phyloP scores from a whole-genome alignment of 306 rosid species.

The Albizia julibrissin region DNA sequence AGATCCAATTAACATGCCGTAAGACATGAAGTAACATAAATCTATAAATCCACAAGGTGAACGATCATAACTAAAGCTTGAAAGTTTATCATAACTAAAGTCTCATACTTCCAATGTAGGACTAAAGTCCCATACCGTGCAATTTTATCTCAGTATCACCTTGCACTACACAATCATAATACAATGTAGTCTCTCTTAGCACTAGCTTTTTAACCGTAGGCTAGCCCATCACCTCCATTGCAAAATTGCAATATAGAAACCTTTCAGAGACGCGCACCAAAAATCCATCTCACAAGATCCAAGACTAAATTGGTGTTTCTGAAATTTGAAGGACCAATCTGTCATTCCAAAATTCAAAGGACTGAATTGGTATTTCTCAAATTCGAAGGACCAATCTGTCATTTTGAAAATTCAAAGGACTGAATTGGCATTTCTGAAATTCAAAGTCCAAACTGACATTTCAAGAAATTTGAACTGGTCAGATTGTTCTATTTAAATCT shows the following conservation, averaged over 20 bases:
- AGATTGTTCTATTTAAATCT: too few species aligned
- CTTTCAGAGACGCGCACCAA: neutral
- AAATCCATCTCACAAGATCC: neutral
- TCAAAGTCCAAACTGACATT: too few species aligned
- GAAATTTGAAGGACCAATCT: too few species aligned
- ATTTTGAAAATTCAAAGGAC: too few species aligned
- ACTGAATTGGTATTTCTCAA: too few species aligned
- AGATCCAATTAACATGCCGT: constrained; percentile 1
- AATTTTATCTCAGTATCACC: neutral
- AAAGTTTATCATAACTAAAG: neutral
- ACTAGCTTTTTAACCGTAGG: neutral
- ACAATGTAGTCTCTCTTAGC: neutral
- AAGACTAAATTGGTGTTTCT: too few species aligned
- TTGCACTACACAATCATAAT: neutral
- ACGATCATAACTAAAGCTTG: constrained; percentile 13
- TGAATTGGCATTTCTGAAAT: too few species aligned
- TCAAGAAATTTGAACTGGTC: too few species aligned
- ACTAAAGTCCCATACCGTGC: neutral
- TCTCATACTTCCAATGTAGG: neutral
- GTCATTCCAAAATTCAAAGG: too few species aligned
- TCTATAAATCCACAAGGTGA: neutral
- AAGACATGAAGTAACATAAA: neutral
- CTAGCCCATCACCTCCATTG: neutral
- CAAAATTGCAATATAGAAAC: neutral
- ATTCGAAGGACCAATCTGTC: too few species aligned